Percentiles rank a stretch among this genome's conserved stretches.
Conservation (phyloP, 75 land plant species). For the Picea glauca region DNA sequence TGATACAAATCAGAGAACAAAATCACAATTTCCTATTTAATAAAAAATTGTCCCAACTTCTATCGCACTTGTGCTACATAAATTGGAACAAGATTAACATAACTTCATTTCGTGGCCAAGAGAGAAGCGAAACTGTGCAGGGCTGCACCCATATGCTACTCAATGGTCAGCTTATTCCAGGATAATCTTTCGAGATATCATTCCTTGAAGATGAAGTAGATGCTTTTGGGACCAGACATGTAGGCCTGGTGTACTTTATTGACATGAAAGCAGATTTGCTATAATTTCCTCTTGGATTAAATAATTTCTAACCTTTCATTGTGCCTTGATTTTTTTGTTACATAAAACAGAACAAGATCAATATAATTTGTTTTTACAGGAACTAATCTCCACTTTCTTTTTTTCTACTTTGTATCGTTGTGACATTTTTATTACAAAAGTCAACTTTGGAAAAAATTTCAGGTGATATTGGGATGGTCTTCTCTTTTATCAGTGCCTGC, state of each 20-base stretch:
- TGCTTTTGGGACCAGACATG: background rate
- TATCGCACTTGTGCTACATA: background rate
- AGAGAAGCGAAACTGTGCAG: background rate
- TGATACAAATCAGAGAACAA: background rate
- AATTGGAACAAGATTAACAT: background rate
- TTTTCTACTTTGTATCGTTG: background rate
- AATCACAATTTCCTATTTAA: background rate
- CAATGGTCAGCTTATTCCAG: background rate
- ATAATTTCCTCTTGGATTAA: background rate
- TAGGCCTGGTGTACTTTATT: background rate
- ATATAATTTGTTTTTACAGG: background rate
- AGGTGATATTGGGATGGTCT: conserved; percentile 60
- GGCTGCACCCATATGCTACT: background rate
- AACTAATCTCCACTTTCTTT: background rate
- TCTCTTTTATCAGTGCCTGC: conserved; percentile 22
- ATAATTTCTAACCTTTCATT: background rate
- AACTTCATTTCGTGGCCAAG: background rate
- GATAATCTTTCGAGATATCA: background rate
- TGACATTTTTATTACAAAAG: background rate
- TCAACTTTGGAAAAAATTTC: conserved; percentile 3
- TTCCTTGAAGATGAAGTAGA: background rate
- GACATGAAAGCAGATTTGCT: background rate
- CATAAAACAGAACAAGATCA: background rate
- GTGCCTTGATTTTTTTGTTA: background rate
- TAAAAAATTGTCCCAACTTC: background rate